phyloP scores from a whole-genome alignment of 805 yeast species.

The Nakazawaea pomicola region DNA sequence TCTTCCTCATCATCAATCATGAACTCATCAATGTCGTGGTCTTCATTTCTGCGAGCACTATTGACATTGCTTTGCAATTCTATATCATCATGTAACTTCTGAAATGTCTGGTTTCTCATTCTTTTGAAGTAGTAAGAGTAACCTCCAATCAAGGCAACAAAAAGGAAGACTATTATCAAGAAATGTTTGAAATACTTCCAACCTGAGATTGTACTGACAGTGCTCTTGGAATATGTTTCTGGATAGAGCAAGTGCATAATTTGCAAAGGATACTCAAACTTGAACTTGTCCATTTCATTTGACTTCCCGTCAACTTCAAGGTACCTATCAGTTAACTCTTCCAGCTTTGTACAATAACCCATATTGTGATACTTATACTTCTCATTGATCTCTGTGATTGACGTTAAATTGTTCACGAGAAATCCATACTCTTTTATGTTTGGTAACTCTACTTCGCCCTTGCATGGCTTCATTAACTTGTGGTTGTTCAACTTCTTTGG shows the following conservation, averaged over 20 bases:
- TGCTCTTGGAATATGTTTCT: not conserved
- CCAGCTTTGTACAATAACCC: slow-evolving; percentile 11
- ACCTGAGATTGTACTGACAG: not conserved
- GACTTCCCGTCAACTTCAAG: slow-evolving; percentile 11
- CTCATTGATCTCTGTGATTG: not conserved
- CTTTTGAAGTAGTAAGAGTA: slow-evolving; percentile 4
- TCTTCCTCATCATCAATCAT: slow-evolving; percentile 8
- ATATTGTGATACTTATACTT: slow-evolving; percentile 7
- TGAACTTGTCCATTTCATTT: slow-evolving; percentile 3
- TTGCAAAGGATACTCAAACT: slow-evolving; percentile 7
- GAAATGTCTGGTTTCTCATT: not conserved
- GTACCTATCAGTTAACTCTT: slow-evolving; percentile 3
- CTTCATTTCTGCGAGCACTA: not conserved
- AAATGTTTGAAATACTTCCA: slow-evolving; percentile 4
- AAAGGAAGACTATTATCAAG: not conserved
- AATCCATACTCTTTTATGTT: slow-evolving; percentile 1
- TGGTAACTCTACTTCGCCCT: slow-evolving; percentile 7
- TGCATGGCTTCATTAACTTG: slow-evolving; percentile 12
- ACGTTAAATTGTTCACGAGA: slow-evolving; percentile 5
- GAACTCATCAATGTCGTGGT: slow-evolving; percentile 7
- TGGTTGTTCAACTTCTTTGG: slow-evolving; percentile 10
- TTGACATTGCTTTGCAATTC: slow-evolving; percentile 6
- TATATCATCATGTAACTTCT: slow-evolving; percentile 3
- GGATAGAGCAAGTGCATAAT: slow-evolving; percentile 9
- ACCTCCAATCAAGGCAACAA: not conserved